Evolutionary conservation across 805 yeast species (phyloP).

Genomic region (Saturnispora besseyi): DNA sequence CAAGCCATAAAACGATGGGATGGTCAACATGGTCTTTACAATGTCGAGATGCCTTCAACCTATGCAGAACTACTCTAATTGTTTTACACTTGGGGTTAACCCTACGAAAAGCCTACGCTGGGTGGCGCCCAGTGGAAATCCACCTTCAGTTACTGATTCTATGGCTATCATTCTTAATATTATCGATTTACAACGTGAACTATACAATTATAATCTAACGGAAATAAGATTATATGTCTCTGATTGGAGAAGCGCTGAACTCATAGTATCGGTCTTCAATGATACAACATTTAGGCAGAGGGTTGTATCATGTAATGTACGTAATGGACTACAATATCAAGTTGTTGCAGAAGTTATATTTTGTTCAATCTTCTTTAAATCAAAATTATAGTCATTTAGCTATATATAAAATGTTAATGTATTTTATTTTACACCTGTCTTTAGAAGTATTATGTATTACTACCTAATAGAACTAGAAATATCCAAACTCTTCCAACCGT

Average conservation of each 20-base stretch:
- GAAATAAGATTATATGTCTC: not conserved
- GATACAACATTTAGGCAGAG: not conserved
- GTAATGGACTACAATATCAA: slow-evolving; percentile 2
- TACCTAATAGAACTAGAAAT: not conserved
- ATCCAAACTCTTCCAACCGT: slow-evolving; percentile 58
- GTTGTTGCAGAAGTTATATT: slow-evolving; percentile 4
- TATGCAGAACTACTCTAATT: slow-evolving; percentile 5
- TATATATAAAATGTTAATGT: not conserved
- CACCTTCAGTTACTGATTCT: not conserved
- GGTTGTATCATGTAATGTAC: slow-evolving; percentile 1
- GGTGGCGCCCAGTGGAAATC: not conserved
- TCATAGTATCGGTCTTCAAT: not conserved
- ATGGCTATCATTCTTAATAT: not conserved
- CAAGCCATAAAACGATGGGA: slow-evolving; percentile 2
- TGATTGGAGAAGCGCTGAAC: not conserved
- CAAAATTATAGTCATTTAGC: slow-evolving; percentile 15
- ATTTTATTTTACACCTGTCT: not conserved
- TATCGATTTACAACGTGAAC: not conserved
- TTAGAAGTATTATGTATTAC: not conserved
- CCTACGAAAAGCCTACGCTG: not conserved
- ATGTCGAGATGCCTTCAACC: not conserved
- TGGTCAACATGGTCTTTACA: slow-evolving; percentile 4
- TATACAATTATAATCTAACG: not conserved
- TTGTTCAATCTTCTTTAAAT: not conserved
- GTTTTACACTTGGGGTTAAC: not conserved